Conservation (phyloP, 2,329 filamentous ascomycete species). For the Sordariomycetes sp. region DNA sequence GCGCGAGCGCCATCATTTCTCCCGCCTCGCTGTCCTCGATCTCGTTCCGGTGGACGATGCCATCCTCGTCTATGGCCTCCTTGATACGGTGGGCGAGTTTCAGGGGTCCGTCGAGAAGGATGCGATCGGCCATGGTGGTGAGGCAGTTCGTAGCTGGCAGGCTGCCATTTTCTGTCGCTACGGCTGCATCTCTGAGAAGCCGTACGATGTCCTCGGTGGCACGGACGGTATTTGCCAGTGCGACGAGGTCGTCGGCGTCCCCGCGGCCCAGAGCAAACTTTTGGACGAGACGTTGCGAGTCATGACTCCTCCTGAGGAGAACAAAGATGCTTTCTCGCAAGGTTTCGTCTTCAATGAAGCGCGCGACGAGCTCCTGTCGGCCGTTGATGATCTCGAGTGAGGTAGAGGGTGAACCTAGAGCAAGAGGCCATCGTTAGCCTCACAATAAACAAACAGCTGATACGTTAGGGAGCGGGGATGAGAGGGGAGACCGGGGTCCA, state of each 20-base stretch:
- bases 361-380: conserved; percentile 71
- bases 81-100: conserved; percentile 62
- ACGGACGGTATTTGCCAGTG: conserved; percentile 68
- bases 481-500: not conserved
- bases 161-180: conserved; percentile 5
- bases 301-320: conserved; percentile 65
- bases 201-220: conserved; percentile 57
- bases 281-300: conserved; percentile 82
- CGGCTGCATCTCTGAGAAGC: conserved; percentile 24
- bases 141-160: conserved; percentile 21
- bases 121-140: conserved; percentile 37
- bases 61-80: conserved; percentile 83
- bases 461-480: conserved; percentile 13
- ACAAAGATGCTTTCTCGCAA: conserved; percentile 60
- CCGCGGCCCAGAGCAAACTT: conserved; percentile 89
- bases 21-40: conserved; percentile 62
- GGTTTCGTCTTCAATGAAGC: conserved; percentile 55
- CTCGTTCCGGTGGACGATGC: conserved; percentile 69
- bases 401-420: conserved; percentile 68
- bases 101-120: conserved; percentile 52
- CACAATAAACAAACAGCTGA: not conserved
- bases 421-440: not conserved
- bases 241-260: conserved; percentile 83
- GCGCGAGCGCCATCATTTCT: conserved; percentile 62
- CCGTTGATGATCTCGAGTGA: conserved; percentile 67